Base-by-base conservation (phyloP, 2,329 filamentous ascomycete genomes). In the Gaeumannomyces tritici region DNA sequence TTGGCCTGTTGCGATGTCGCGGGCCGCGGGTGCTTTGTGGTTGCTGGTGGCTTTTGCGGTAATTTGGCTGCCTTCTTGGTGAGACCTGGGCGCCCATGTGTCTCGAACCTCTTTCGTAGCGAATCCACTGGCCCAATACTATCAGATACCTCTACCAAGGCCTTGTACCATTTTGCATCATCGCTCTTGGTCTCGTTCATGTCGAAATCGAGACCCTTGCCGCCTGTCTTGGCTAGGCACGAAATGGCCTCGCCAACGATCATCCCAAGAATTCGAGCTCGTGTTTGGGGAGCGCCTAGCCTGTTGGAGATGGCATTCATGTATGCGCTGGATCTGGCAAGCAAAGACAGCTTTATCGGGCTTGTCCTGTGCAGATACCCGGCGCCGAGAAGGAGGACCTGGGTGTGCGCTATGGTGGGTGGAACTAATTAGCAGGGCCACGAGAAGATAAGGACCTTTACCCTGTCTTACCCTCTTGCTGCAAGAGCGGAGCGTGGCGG, bases 251-350 rank as follows among this genome's bases (percentile, higher is more conserved):
- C 91, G 5, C 91, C 95, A 35, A 96, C 86, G 2, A 90, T 80
- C 86, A 99, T 96, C 0, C 95, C 95, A 0, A 99, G 80, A 67
- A 96, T 90, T 24, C 92, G 85, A 21, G 90, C 87, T 66, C 87
- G 83, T 8, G 79, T 79, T 55, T 95, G 92, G 4, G 91, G 88
- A 21, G 91, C 84, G 15, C 86, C 85, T 8, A 99, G 83, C 28
- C 93, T 85, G 71, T 96, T 96, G 0, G 95, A 97, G 42, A 97
- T 86, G 8, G 88, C 83, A 65, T 84, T 87, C 59, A 96, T 79
- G 69, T 96, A 96, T 1, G 81, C 71, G 24, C 87, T 83, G 1
- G 91, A 91, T 61, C 89, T 86, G 61, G 90, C 82, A 35, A 92
- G 77, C 64, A 89, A 80, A 3, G 82, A 81, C 0, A 97, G 73